Base-by-base conservation (phyloP, 148 eudicot species). In the Cornus controversa region DNA sequence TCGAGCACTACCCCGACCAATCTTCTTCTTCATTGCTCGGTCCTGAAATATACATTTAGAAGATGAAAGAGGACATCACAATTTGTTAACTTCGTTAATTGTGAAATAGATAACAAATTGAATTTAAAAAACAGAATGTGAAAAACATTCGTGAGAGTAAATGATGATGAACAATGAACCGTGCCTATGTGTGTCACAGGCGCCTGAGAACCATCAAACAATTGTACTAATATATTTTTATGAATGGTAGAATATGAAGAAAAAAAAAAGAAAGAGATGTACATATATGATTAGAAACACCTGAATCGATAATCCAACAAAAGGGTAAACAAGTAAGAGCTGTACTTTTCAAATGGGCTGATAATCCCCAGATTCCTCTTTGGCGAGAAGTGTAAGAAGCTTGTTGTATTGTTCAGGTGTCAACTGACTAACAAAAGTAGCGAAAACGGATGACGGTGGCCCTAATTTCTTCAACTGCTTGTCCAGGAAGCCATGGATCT, bases 11-110 rank as follows among this genome's bases (percentile, higher is more conserved):
- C 54, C 74, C 16, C 26, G 5, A 40, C 74, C 74, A 71, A 71
- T 71, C 60, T 22, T 71, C 28, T 37, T 42, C 60, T 42, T 71
- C 16, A 60, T 71, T 71, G 34, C 74, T 71, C 34, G 60, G 27
- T 71, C 74, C 2, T 71, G 27, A 71, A 71, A 71, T 42, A 71
- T 42, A 42, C 60, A 71, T 71, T 71, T 60, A 71, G 11, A 71
- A 42, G 11, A 36, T 10, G 57, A 71, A 71, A 71, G 15, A 71
- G n/a, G 0, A 71, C 74, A 24, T 72, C 65, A 72, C 65, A 54
- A 50, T 72, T 72, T 25, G 36, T 50, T 72, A 67, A 73, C 66
- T 57, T 73, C 27, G 47, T 73, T 58, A 58, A 58, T 73, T 73
- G 47, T 25, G 45, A 73, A 22, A 73, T 73, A 57, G 45, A 73